phyloP scores from a whole-genome alignment of 2,329 filamentous ascomycete genomes.

The Sporothrix variecibatus region DNA sequence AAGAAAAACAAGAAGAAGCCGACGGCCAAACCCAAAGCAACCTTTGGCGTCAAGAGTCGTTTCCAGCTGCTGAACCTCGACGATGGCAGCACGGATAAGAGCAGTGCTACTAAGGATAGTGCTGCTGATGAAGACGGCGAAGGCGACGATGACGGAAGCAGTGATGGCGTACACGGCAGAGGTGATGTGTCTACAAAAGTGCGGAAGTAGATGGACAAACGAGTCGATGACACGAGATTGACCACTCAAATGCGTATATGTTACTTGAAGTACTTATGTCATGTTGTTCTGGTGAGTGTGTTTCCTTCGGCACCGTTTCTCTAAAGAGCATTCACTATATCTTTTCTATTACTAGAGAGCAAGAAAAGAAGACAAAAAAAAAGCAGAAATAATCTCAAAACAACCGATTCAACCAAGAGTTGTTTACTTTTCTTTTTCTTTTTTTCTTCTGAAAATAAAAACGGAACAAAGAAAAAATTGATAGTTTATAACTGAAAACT shows the following conservation, averaged over 20 bases:
- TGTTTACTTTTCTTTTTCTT: slow-evolving; percentile 17
- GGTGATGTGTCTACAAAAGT: not conserved
- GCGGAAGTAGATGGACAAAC: not conserved
- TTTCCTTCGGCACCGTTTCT: no score
- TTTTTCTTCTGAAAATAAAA: not conserved
- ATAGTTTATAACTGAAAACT: no score
- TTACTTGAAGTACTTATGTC: no score
- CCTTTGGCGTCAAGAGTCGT: slow-evolving; percentile 55
- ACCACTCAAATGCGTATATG: no score
- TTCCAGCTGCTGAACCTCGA: slow-evolving; percentile 62
- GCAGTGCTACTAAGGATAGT: slow-evolving; percentile 35
- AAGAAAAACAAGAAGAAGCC: slow-evolving; percentile 35
- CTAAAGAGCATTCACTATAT: no score
- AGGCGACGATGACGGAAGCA: slow-evolving; percentile 16
- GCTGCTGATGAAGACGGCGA: slow-evolving; percentile 28
- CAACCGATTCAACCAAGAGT: no score
- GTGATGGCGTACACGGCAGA: slow-evolving; percentile 32
- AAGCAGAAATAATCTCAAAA: no score
- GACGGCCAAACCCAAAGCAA: slow-evolving; percentile 39
- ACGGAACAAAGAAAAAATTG: no score
- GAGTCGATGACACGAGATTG: not conserved
- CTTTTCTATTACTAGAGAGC: no score
- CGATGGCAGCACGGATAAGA: slow-evolving; percentile 39
- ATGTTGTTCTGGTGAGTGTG: no score
- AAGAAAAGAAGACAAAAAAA: no score